Base-by-base conservation (phyloP, 164 flowering plant genomes). In the Dillenia suffruticosa region DNA sequence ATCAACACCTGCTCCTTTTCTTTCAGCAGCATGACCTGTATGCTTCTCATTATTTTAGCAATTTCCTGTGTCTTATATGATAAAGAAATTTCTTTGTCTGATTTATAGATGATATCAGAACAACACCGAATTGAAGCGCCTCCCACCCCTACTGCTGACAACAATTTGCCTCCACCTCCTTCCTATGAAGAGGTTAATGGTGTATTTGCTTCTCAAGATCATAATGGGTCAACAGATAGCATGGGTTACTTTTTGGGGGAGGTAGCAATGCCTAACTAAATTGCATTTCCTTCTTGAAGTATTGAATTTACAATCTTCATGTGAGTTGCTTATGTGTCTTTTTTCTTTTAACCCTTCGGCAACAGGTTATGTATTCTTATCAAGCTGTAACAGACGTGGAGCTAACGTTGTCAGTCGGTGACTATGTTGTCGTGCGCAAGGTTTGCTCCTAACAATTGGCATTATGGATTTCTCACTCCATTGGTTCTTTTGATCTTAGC, bases 221-320 rank as follows among this genome's bases (percentile, higher is more conserved):
- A 77, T 67, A 76, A 80, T 70, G 82, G 88, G 9, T 63, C 73
- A 46, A 72, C 79, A 62, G 94, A 88, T 49, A 26, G 67, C 76
- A 73, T 76, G 79, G 85, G 81, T 11, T 90, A 88, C 80, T 90
- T 90, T 51, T 62, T 92, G 52, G 98, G 94, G 62, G 97, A 93
- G 94, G 98, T 88, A 58, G 40, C 7, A 32, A 32, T 32, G 40
- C 40, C 40, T 32, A 6, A 32, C 40, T 32, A 32, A 32, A 32
- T 32, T 32, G 40, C 40, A 32, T 32, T 32, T 32, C 40, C 40
- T 32, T 32, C 6, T 32, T 32, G 7, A 4, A 32, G 40, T 32
- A 32, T 32, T 32, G 40, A 32, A 32, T 32, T 5, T 32, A 4
- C 40, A 32, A 32, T 32, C 40, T 32, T 32, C 6, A 32, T 32